These are phyloP conservation scores for Cicer cuneatum DNA, from an alignment of 306 rosid species.

Conservation along the genomic window DNA sequence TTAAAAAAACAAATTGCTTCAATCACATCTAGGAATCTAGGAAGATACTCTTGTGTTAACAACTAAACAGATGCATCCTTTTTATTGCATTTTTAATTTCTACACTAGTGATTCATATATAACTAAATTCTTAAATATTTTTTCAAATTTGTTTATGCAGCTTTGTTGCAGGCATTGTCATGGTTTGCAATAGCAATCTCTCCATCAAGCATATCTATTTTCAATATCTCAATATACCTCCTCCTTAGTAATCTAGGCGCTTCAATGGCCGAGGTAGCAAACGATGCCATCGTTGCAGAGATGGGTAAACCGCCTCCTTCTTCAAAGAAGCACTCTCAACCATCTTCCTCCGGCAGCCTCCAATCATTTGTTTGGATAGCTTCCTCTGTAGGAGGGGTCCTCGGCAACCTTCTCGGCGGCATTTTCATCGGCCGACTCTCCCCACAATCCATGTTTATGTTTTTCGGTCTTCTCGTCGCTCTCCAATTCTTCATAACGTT, in stretches of 20 bases:
- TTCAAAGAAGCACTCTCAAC: conserved; percentile 49
- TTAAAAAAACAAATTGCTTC: no score
- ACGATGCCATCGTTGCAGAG: conserved; percentile 95
- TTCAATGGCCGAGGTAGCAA: conserved; percentile 91
- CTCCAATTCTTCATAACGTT: conserved; percentile 74
- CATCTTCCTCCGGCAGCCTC: conserved; percentile 73
- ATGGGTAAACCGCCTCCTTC: conserved; percentile 63
- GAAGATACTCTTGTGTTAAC: no score
- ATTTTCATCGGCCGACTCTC: conserved; percentile 60
- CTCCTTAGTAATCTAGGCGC: conserved; percentile 92
- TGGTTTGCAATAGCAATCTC: conserved; percentile 82
- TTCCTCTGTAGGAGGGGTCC: conserved; percentile 84
- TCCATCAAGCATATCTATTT: conserved; percentile 65
- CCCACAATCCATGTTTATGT: conserved; percentile 66
- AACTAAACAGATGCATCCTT: neutral
- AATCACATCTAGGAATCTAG: no score
- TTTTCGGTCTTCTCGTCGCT: conserved; percentile 64
- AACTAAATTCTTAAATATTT: conserved; percentile 28
- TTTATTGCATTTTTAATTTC: conserved; percentile 35
- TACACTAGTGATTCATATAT: neutral
- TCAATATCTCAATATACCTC: conserved; percentile 65
- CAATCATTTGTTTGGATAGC: conserved; percentile 94
- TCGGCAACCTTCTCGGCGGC: conserved; percentile 85
- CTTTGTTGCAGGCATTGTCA: conserved; percentile 85
- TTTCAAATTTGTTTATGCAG: conserved; percentile 58